Conservation (phyloP, 768 basidiomycete genomes). For the Daedaleopsis nitida region DNA sequence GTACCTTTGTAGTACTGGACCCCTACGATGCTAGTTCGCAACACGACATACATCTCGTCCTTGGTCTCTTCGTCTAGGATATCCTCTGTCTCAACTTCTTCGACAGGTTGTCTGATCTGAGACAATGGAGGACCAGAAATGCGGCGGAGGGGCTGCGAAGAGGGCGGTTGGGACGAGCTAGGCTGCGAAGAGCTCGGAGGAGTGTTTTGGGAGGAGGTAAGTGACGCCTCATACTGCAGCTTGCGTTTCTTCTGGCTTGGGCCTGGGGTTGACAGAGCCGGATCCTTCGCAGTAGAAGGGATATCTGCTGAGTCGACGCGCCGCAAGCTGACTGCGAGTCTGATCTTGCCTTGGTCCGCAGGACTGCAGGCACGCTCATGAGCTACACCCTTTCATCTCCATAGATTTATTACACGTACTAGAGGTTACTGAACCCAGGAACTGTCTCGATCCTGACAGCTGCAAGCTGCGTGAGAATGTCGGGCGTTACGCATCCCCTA, state of each 20-base stretch:
- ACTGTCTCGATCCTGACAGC: slow-evolving; percentile 42
- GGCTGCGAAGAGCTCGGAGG: slow-evolving; percentile 20
- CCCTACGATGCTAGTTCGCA: slow-evolving; percentile 72
- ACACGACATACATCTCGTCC: slow-evolving; percentile 70
- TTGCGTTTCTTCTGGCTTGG: slow-evolving; percentile 50
- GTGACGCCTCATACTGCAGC: slow-evolving; percentile 30
- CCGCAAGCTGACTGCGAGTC: slow-evolving; percentile 53
- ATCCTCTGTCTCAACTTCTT: slow-evolving; percentile 46
- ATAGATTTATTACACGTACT: slow-evolving; percentile 38
- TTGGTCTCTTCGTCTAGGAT: slow-evolving; percentile 43
- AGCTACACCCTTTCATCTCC: neutral
- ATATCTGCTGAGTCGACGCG: slow-evolving; percentile 60
- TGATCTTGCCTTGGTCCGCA: slow-evolving; percentile 66
- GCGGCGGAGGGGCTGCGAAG: slow-evolving; percentile 22
- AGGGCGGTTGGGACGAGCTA: slow-evolving; percentile 5
- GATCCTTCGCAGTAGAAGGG: slow-evolving; percentile 44
- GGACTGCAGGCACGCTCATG: slow-evolving; percentile 35
- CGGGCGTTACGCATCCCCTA: slow-evolving; percentile 74
- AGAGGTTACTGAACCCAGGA: slow-evolving; percentile 52
- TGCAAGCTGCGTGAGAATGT: slow-evolving; percentile 55
- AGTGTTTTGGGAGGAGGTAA: slow-evolving; percentile 17
- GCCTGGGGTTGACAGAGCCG: slow-evolving; percentile 16
- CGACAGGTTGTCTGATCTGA: slow-evolving; percentile 12
- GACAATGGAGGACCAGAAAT: slow-evolving; percentile 17
- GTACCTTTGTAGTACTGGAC: slow-evolving; percentile 79